phyloP scores from a whole-genome alignment of 2,329 filamentous ascomycete genomes.

The Fusarium incarnatum region DNA sequence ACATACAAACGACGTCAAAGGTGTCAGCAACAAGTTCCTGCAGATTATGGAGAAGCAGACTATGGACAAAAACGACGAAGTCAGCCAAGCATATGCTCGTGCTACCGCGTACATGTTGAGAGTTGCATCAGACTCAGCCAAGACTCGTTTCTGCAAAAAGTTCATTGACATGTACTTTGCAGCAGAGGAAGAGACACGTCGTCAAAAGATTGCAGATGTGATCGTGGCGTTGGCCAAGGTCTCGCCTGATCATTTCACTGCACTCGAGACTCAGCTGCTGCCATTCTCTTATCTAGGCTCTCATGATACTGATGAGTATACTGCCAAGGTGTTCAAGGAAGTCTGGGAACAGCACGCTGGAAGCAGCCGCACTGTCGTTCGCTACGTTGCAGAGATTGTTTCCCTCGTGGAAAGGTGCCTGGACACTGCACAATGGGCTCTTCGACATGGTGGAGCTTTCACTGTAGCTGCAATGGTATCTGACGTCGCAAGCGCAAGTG shows the following conservation, averaged over 20 bases:
- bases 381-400: constrained; percentile 88
- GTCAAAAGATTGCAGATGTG: constrained; percentile 85
- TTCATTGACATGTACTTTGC: constrained; percentile 81
- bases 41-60: constrained; percentile 83
- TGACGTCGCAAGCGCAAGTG: constrained; percentile 71
- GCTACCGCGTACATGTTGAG: constrained; percentile 87
- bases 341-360: constrained; percentile 94
- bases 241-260: constrained; percentile 87
- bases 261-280: constrained; percentile 78
- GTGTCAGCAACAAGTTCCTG: constrained; percentile 80
- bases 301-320: constrained; percentile 85
- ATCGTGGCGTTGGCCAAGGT: constrained; percentile 85
- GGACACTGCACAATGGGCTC: constrained; percentile 85
- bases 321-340: constrained; percentile 81
- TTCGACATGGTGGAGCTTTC: constrained; percentile 89
- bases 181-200: constrained; percentile 79
- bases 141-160: constrained; percentile 63
- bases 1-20: constrained; percentile 78
- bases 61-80: constrained; percentile 92
- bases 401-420: constrained; percentile 74
- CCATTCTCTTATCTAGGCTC: constrained; percentile 91
- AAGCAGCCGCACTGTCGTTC: constrained; percentile 80
- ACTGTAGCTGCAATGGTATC: constrained; percentile 79
- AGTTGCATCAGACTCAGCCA: constrained; percentile 61
- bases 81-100: constrained; percentile 87